phyloP scores from a whole-genome alignment of 73 alveolate genomes.

The Effrenium voratum region DNA sequence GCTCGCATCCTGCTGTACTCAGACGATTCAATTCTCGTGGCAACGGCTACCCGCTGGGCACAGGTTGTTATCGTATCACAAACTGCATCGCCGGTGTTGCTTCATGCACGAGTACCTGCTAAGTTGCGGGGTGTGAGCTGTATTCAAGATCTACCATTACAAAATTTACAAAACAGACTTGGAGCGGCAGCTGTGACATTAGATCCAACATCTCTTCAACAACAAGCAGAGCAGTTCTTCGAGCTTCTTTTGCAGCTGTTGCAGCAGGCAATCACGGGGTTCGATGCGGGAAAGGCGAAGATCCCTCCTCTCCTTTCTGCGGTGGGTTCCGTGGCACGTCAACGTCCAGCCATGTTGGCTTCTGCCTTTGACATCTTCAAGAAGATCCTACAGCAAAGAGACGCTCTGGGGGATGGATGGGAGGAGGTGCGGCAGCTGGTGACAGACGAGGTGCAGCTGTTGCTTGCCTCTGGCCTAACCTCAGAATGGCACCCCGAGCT shows the following conservation, averaged over 20 bases:
- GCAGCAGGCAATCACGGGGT: constrained; percentile 11
- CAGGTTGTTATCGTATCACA: constrained; percentile 53
- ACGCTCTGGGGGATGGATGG: background rate
- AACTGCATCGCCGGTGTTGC: constrained; percentile 56
- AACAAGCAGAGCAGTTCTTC: constrained; percentile 67
- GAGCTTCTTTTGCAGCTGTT: constrained; percentile 63
- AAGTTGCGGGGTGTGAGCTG: constrained; percentile 73
- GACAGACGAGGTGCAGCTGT: constrained; percentile 37
- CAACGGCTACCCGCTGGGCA: constrained; percentile 70
- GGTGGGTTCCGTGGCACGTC: constrained; percentile 57
- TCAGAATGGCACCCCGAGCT: constrained; percentile 65
- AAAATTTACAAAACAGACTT: background rate
- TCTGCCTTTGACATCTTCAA: constrained; percentile 35
- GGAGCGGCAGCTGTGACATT: background rate
- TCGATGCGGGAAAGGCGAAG: constrained; percentile 14
- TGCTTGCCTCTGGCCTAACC: constrained; percentile 60
- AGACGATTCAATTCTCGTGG: constrained; percentile 28
- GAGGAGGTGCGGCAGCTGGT: constrained; percentile 30
- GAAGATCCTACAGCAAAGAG: constrained; percentile 14
- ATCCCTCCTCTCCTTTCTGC: constrained; percentile 31
- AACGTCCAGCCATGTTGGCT: constrained; percentile 75
- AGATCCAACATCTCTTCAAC: constrained; percentile 32
- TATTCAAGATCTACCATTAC: constrained; percentile 39
- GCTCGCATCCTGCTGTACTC: constrained; percentile 65
- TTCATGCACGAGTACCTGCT: constrained; percentile 47